Base-by-base conservation (phyloP, 2,329 filamentous ascomycete genomes). In the Talaromyces sp. region DNA sequence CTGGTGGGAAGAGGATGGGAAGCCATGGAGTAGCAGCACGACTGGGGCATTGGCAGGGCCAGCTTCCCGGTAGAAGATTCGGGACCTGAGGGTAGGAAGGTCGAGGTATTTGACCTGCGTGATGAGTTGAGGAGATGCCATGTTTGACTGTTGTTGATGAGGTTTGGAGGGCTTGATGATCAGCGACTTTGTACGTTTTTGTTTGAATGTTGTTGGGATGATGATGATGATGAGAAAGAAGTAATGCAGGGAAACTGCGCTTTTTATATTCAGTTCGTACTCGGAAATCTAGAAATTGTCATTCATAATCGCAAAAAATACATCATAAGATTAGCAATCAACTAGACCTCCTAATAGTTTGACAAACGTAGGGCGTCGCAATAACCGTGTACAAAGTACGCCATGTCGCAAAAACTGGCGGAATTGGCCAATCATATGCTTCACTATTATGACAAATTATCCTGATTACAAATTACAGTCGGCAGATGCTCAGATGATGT, bases 11-110 rank as follows among this genome's bases (percentile, higher is more conserved):
- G 81, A 81, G 7, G 79, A 76, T 2, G 82, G 80, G 67, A 79
- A 82, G 64, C 81, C 82, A 62, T 83, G 80, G 13, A 83, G 76
- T 7, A 83, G 76, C 56, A 83, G 75, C 17, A 83, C 70, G 1
- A 75, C 77, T 13, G 80, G 80, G 2, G 71, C 71, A 43, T 70
- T 64, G 2, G 68, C 15, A 10, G 72, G 64, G 15, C 77, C 78
- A 15, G 76, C 72, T 68, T 77, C 73, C 15, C 78, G 75, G 63
- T 79, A 80, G 72, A 80, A 81, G 64, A 81, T 68, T 6, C 71
- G 72, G 5, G 62, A 49, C 15, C 61, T 61, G 34, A 53, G 22
- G 22, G 58, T 19, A 3, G 64, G 47, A 34, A 63, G 51, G 1
- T 45, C 11, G n/a, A 63, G 36, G 27, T 58, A 47, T 5, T 58